These are phyloP conservation scores for Coemansia sp. DNA, from an alignment of 192 early-diverging fungal genomes.

Conservation along the genomic window DNA sequence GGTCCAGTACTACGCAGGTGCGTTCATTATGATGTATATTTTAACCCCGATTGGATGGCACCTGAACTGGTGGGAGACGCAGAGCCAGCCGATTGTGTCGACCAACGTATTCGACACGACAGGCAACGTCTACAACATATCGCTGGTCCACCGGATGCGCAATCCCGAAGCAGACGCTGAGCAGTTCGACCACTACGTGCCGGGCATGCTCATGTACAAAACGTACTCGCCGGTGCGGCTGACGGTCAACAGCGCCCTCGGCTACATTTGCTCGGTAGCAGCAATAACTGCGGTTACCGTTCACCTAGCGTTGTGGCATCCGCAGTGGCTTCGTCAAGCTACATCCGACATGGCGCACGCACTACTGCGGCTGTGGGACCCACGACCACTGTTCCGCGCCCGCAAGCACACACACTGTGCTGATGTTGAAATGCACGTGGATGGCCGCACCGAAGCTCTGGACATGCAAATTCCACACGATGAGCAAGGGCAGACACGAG, in stretches of 20 bases:
- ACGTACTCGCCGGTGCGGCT: slow-evolving; percentile 50
- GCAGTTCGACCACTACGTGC: slow-evolving; percentile 3
- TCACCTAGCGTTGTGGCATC: slow-evolving; percentile 46
- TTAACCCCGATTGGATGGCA: slow-evolving; percentile 68
- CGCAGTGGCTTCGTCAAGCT: slow-evolving; percentile 35
- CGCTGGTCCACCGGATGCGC: slow-evolving; percentile 42
- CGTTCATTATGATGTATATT: slow-evolving; percentile 69
- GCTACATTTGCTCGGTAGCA: slow-evolving; percentile 46
- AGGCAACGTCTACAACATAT: slow-evolving; percentile 61
- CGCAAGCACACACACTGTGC: neutral
- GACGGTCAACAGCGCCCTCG: slow-evolving; percentile 47
- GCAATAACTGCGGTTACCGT: slow-evolving; percentile 39
- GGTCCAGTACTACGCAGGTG: slow-evolving; percentile 66
- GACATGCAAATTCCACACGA: neutral
- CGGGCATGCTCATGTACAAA: slow-evolving; percentile 23
- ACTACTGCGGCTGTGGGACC: slow-evolving; percentile 42
- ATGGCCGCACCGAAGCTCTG: neutral
- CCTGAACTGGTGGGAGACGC: slow-evolving; percentile 61
- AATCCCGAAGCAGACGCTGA: slow-evolving; percentile 9
- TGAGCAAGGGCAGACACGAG: neutral
- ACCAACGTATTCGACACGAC: slow-evolving; percentile 60
- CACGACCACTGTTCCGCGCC: slow-evolving; percentile 21
- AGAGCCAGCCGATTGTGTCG: slow-evolving; percentile 62
- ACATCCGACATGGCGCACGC: slow-evolving; percentile 19
- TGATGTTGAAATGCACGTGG: neutral